Evolutionary conservation across 2,329 filamentous ascomycete species (phyloP).

Genomic region (Emmonsiellopsis sp.): DNA sequence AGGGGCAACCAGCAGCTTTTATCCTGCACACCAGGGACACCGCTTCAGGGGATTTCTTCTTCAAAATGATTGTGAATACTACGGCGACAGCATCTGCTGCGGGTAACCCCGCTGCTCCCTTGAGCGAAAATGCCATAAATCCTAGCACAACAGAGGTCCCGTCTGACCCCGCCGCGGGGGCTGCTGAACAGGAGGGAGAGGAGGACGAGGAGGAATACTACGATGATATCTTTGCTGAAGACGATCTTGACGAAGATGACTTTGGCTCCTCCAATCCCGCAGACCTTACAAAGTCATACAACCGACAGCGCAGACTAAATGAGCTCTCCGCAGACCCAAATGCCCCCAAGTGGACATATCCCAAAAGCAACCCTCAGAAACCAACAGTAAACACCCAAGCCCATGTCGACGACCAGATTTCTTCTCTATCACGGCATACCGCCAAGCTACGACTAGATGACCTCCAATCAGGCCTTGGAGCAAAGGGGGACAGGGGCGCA

Average conservation of each 20-base stretch:
- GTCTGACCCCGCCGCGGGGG: conserved; percentile 20
- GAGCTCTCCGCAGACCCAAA: conserved; percentile 40
- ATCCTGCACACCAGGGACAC: neutral
- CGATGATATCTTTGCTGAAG: conserved; percentile 46
- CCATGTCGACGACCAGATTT: conserved; percentile 78
- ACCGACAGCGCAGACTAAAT: conserved; percentile 65
- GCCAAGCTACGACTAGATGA: conserved; percentile 73
- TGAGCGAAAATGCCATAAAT: neutral
- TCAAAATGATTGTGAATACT: conserved; percentile 1
- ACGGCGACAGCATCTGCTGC: neutral
- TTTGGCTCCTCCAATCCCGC: conserved; percentile 47
- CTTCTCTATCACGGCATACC: conserved; percentile 74
- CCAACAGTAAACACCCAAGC: conserved; percentile 70
- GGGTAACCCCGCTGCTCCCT: neutral
- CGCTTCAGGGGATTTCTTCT: neutral
- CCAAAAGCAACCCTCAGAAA: conserved; percentile 68
- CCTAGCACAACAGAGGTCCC: conserved; percentile 12
- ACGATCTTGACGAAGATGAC: conserved; percentile 47
- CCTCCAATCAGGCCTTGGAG: conserved; percentile 42
- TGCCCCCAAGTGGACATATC: conserved; percentile 47
- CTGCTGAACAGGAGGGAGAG: conserved; percentile 30
- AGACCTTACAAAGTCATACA: conserved; percentile 80
- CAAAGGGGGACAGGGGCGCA: conserved; percentile 35
- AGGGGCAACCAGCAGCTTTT: neutral
- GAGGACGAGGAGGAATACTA: conserved; percentile 53